Percentiles rank a stretch among this genome's conserved stretches.
Conservation (phyloP, 2,329 filamentous ascomycete genomes). For the Penicillium sp. region DNA sequence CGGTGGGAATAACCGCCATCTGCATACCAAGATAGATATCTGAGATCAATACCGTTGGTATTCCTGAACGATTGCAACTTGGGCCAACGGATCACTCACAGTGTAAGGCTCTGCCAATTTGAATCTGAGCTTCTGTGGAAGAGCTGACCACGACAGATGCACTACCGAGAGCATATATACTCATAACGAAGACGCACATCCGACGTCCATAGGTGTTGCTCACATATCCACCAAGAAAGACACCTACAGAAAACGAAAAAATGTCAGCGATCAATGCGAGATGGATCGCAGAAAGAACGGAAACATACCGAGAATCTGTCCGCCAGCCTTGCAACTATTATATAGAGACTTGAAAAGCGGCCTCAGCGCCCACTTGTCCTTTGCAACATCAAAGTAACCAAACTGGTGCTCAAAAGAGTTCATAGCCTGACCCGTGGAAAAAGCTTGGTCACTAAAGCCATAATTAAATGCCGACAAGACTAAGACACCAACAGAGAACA, state of each 20-base stretch:
- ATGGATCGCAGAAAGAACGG: not conserved
- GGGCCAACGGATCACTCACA: not conserved
- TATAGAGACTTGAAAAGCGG: constrained; percentile 10
- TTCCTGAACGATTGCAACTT: not conserved
- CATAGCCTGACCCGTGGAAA: constrained; percentile 13
- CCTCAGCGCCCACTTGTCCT: not conserved
- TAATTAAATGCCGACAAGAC: constrained; percentile 7
- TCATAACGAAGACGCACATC: constrained; percentile 15
- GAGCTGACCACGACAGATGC: constrained; percentile 13
- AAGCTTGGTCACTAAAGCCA: constrained; percentile 14
- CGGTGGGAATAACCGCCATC: constrained; percentile 39
- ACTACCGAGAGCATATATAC: constrained; percentile 11
- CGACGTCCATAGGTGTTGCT: constrained; percentile 14
- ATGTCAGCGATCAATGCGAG: not conserved
- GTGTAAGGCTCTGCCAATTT: constrained; percentile 9
- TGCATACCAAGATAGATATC: constrained; percentile 42
- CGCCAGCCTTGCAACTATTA: constrained; percentile 12
- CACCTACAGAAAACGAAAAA: not conserved
- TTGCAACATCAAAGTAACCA: constrained; percentile 3
- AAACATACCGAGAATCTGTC: constrained; percentile 7
- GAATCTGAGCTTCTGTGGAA: constrained; percentile 8
- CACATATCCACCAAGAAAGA: constrained; percentile 10
- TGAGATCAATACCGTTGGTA: not conserved
- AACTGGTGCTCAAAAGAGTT: constrained; percentile 9
- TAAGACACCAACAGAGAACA: constrained; percentile 8